Evolutionary conservation across 148 eudicot genomes (phyloP).

Genomic region (Rhododendron vialii): DNA sequence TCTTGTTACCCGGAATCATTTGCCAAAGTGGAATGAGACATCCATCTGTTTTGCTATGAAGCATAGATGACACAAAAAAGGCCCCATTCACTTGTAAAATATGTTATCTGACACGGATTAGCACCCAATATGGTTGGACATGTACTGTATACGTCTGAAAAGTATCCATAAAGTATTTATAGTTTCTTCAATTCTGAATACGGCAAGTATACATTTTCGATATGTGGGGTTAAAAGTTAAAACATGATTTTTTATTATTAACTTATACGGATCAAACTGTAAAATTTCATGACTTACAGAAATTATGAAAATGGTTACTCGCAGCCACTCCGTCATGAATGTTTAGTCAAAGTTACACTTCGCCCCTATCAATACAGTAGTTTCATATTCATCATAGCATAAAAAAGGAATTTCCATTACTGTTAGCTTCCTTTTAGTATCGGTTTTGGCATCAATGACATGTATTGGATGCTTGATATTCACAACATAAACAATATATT

Average conservation of each 20-base stretch:
- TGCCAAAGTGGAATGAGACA: not conserved
- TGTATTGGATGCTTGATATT: not conserved
- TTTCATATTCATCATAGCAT: not conserved
- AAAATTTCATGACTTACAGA: not conserved
- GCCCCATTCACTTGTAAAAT: not conserved
- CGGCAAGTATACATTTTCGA: not conserved
- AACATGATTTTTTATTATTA: not conserved
- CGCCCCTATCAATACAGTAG: not conserved
- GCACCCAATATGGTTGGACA: not conserved
- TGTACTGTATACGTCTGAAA: not conserved
- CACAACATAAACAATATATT: not conserved
- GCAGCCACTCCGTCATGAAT: not conserved
- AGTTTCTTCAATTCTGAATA: not conserved
- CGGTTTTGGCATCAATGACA: not conserved
- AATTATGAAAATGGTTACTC: not conserved
- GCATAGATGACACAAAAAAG: not conserved
- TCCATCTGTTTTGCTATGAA: not conserved
- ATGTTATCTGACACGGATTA: not conserved
- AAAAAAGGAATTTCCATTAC: not conserved
- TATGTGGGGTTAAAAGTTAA: not conserved
- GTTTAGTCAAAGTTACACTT: not conserved
- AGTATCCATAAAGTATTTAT: not conserved
- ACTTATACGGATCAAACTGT: not conserved
- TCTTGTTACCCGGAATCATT: not conserved
- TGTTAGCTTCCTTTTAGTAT: not conserved